Percentiles rank a stretch among this genome's conserved stretches.
Evolutionary conservation across 192 early-diverging fungal genomes (phyloP).

Genomic region (Entophlyctis luteolus): DNA sequence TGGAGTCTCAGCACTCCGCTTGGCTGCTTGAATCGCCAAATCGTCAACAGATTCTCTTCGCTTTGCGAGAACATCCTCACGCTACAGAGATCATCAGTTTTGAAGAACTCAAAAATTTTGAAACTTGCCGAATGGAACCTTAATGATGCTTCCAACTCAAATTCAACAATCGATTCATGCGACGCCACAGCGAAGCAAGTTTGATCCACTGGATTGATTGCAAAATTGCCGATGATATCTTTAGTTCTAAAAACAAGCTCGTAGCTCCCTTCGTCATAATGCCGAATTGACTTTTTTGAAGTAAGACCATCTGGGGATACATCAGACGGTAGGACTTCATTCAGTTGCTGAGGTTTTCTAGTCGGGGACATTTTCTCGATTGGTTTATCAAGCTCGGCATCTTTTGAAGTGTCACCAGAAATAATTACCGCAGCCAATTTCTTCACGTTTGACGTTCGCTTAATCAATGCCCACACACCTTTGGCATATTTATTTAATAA

Average conservation of each 20-base stretch:
- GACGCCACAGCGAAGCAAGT: slow-evolving; percentile 65
- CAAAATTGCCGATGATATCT: slow-evolving; percentile 44
- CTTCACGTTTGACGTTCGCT: slow-evolving; percentile 25
- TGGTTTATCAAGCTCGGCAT: no score
- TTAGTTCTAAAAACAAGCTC: slow-evolving; percentile 32
- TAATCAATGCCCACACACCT: slow-evolving; percentile 32
- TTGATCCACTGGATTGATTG: slow-evolving; percentile 46
- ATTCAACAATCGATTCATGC: slow-evolving; percentile 62
- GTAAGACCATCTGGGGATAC: neutral
- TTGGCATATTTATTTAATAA: slow-evolving; percentile 26
- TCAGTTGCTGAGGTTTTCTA: neutral
- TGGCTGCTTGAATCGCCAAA: slow-evolving; percentile 27
- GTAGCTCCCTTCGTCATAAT: slow-evolving; percentile 20
- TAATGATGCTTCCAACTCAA: slow-evolving; percentile 57
- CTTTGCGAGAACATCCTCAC: slow-evolving; percentile 13
- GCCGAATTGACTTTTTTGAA: neutral
- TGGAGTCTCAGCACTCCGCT: neutral
- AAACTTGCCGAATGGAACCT: slow-evolving; percentile 38
- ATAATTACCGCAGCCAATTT: slow-evolving; percentile 30
- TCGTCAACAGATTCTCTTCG: slow-evolving; percentile 35
- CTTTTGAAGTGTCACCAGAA: neutral
- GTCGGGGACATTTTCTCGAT: neutral
- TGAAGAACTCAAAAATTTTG: neutral
- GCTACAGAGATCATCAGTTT: neutral
- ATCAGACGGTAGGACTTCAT: neutral